phyloP scores from a whole-genome alignment of 352 stramenopile genomes.

The Pythium rhizo-oryzae region DNA sequence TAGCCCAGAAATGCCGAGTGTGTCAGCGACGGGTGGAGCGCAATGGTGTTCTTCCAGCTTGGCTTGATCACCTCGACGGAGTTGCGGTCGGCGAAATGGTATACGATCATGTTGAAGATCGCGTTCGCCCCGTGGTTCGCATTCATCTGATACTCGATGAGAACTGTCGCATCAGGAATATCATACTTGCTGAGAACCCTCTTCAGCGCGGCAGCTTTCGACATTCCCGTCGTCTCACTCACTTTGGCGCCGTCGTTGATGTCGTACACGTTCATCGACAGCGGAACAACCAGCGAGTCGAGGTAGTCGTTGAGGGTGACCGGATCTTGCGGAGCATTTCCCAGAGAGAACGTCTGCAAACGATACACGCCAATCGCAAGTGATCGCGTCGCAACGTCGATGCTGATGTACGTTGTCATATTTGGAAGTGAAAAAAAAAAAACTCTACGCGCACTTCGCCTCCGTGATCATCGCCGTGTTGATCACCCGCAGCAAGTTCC shows the following conservation, averaged over 20 bases:
- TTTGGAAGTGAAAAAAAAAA: too few species aligned
- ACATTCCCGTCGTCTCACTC: not conserved
- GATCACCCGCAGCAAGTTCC: not conserved
- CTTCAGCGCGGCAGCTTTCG: too few species aligned
- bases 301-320: not conserved
- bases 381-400: constrained; percentile 5
- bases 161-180: not conserved
- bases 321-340: too few species aligned
- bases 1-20: not conserved
- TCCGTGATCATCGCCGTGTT: not conserved
- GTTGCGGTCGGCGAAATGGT: not conserved
- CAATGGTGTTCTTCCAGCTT: constrained; percentile 9
- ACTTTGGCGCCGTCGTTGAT: constrained; percentile 1
- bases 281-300: not conserved
- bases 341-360: not conserved
- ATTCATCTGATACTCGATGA: constrained; percentile 16
- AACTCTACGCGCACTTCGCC: too few species aligned
- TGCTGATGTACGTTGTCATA: constrained; percentile 13
- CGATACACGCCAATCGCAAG: constrained; percentile 8
- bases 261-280: constrained; percentile 8
- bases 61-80: constrained; percentile 4
- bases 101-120: constrained; percentile 11
- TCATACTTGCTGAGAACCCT: too few species aligned
- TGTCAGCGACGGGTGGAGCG: not conserved
- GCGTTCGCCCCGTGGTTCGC: not conserved